Evolutionary conservation across 2,329 filamentous ascomycete genomes (phyloP), one percentile per base, ranked within the genome.

Genomic region (Dactylellina drechsleri): DNA sequence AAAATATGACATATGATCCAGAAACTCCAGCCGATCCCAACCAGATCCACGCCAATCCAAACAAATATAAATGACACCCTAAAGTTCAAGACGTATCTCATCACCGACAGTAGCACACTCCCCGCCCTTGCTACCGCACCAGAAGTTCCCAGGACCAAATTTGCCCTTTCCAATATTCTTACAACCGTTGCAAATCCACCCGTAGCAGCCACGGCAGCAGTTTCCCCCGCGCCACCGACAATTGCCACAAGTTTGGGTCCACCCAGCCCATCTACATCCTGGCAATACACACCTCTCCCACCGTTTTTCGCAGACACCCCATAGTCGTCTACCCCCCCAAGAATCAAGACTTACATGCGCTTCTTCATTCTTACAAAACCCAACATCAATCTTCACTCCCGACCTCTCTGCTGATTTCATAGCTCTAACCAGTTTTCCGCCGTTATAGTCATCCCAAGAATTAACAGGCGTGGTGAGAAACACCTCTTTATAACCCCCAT

Each of bases 101-200:
- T 7, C 4, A 4, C 16, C 43, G 7, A 47, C 8, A n/a, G 13
- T 8, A 47, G 52, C 64, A 20, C 71, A 75, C 28, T 64, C 53
- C 10, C 43, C 45, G 1, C 23, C 58, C 15, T 31, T 20, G 12
- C 50, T 52, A 20, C 64, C 64, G 28, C 71, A 75, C 71, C 71
- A 75, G 8, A 64, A 18, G 0, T 58, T 64, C 8, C 53, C 58
- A 16, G 52, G 31, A 1, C 64, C 64, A 23, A 53, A 68, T 15
- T 59, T 50, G 5, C 31, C 23, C 41, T 18, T 60, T n/a, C 58
- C 58, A 41, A 64, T 64, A 4, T 13, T 49, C 7, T 52, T 26
- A 45, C 71, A 75, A 7, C 50, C 62, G n/a, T 59, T 20, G 58
- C 71, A 75, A n/a, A 75, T 64, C 71, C 71, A 75, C 0, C 64